Conservation (phyloP, 306 rosid species). For the Mimosa bimucronata region DNA sequence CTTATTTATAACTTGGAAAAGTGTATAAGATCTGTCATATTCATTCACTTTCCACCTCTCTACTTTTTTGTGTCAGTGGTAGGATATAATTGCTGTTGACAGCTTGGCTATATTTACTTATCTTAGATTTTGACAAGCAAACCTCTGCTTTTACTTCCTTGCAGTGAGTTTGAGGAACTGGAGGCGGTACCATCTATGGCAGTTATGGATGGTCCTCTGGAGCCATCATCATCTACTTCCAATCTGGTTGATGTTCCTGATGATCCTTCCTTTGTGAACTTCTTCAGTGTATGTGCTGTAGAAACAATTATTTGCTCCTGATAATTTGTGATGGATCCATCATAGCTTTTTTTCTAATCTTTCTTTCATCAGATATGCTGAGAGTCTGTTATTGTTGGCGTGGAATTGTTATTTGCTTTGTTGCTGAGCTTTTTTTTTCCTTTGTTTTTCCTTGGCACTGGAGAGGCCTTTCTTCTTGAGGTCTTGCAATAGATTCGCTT, state of each 20-base stretch:
- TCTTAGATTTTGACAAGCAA: conserved; percentile 31
- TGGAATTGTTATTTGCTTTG: neutral
- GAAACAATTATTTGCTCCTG: conserved; percentile 8
- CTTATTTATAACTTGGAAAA: neutral
- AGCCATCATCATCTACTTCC: conserved; percentile 56
- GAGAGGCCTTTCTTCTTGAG: neutral
- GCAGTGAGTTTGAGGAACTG: conserved; percentile 70
- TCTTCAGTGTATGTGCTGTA: conserved; percentile 58
- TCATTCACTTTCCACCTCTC: neutral
- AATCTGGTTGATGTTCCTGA: conserved; percentile 57
- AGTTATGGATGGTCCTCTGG: conserved; percentile 71
- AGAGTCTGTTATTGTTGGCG: neutral
- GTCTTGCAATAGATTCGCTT: neutral
- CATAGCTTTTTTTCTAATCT: neutral
- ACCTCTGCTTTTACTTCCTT: conserved; percentile 31
- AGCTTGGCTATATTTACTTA: conserved; percentile 12
- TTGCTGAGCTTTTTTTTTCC: neutral
- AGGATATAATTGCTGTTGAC: conserved; percentile 17
- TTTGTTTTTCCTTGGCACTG: neutral
- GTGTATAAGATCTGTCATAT: no score
- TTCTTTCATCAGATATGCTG: neutral
- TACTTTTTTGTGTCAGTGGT: neutral
- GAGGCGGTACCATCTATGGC: conserved; percentile 74
- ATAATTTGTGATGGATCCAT: neutral
- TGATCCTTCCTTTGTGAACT: conserved; percentile 66